Percentiles rank a stretch among this genome's conserved stretches.
phyloP scores from a whole-genome alignment of 2,329 filamentous ascomycete species.

The Magnaporthales sp. region DNA sequence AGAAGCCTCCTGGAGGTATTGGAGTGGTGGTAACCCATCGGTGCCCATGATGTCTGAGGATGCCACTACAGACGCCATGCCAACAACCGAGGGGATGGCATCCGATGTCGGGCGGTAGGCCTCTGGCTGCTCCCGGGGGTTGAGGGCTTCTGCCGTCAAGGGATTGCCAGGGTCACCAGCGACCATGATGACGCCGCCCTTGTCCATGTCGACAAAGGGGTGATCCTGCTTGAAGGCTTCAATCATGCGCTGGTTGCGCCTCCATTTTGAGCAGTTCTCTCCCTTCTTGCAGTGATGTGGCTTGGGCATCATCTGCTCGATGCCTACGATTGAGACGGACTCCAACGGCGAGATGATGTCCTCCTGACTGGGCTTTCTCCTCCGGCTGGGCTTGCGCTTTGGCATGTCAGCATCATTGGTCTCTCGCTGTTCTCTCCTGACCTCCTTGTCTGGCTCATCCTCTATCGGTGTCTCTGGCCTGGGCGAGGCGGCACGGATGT shows the following conservation, averaged over 20 bases:
- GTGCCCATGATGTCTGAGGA: constrained; percentile 86
- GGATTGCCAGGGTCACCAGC: constrained; percentile 74
- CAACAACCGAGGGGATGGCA: constrained; percentile 53
- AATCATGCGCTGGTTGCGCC: constrained; percentile 70
- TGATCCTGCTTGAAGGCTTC: constrained; percentile 68
- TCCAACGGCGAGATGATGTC: constrained; percentile 71
- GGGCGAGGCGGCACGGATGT: constrained; percentile 41
- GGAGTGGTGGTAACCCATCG: constrained; percentile 50
- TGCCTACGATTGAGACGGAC: constrained; percentile 84
- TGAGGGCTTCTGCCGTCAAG: constrained; percentile 48
- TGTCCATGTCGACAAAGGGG: constrained; percentile 52
- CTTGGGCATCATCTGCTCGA: constrained; percentile 81
- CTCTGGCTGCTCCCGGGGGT: constrained; percentile 32
- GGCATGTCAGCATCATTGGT: constrained; percentile 18
- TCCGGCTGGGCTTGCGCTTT: constrained; percentile 30
- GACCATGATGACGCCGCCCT: constrained; percentile 63
- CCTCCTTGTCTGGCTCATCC: constrained; percentile 44
- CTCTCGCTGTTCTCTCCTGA: constrained; percentile 30
- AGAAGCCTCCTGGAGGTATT: constrained; percentile 63
- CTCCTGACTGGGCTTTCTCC: constrained; percentile 34
- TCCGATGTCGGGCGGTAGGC: constrained; percentile 62
- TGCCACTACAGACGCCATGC: constrained; percentile 51
- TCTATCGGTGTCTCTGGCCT: constrained; percentile 52
- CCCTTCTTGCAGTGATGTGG: constrained; percentile 80
- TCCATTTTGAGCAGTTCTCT: constrained; percentile 75